Conservation (phyloP, 2,329 filamentous ascomycete genomes). For the Cryphonectria radicalis region DNA sequence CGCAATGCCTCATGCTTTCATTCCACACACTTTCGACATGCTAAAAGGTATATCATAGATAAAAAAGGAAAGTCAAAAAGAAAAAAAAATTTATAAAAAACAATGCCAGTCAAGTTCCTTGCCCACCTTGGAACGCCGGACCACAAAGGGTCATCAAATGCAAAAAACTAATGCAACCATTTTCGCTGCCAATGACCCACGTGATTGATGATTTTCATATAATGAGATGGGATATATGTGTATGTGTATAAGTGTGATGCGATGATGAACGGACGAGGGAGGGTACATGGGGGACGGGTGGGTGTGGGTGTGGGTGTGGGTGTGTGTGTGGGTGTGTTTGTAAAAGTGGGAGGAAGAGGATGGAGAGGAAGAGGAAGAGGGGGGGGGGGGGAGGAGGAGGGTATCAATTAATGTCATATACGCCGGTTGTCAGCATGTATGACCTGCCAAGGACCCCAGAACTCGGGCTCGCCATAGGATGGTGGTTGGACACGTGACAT, state of each 20-base stretch:
- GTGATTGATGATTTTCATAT: conserved; percentile 10
- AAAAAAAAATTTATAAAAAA: conserved; percentile 10
- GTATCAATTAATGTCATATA: conserved; percentile 39
- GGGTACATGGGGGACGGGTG: background rate
- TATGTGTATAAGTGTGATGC: background rate
- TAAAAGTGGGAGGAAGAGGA: too few relatives aligned
- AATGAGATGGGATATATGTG: background rate
- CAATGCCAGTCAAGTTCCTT: conserved; percentile 16
- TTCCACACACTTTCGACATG: conserved; percentile 19
- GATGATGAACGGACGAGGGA: background rate
- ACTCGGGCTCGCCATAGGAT: conserved; percentile 55
- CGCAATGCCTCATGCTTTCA: conserved; percentile 15
- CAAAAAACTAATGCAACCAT: conserved; percentile 21
- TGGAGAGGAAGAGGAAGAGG: too few relatives aligned
- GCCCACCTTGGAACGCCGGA: conserved; percentile 19
- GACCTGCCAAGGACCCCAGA: conserved; percentile 54
- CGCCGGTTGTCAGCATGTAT: conserved; percentile 54
- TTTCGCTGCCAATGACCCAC: conserved; percentile 20
- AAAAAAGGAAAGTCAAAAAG: background rate
- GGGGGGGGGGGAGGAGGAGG: too few relatives aligned
- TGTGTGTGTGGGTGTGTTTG: too few relatives aligned
- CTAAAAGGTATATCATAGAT: conserved; percentile 26
- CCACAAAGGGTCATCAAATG: conserved; percentile 18
- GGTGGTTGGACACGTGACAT: conserved; percentile 59
- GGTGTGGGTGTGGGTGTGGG: background rate